These are phyloP conservation scores for Cyclanthera cordifolia DNA, from an alignment of 306 rosid species.

Conservation along the genomic window DNA sequence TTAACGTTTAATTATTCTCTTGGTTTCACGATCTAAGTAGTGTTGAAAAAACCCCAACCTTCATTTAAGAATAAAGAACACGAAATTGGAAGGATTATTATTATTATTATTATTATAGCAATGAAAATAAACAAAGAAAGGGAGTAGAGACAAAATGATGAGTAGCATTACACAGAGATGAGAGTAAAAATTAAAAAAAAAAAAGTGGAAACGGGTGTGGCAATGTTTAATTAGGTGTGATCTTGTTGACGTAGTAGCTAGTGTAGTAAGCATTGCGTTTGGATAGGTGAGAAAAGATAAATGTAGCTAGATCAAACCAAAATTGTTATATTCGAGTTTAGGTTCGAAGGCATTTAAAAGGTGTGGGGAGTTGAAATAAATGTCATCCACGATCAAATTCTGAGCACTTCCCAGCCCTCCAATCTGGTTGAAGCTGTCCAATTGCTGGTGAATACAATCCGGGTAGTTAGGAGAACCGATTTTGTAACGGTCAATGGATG, in stretches of 20 bases:
- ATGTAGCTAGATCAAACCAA: too few species aligned
- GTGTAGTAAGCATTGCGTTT: too few species aligned
- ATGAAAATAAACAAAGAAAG: not conserved
- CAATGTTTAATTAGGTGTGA: too few species aligned
- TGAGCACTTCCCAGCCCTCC: too few species aligned
- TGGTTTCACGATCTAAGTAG: too few species aligned
- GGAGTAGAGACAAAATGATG: not conserved
- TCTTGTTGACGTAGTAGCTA: too few species aligned
- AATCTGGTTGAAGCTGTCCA: constrained; percentile 2
- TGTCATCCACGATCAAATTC: not conserved
- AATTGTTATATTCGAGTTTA: not conserved
- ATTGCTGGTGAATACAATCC: constrained; percentile 5
- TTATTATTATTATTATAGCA: not conserved
- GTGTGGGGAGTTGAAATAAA: not conserved
- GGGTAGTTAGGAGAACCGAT: not conserved
- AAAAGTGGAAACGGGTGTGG: too few species aligned
- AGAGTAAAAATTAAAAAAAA: not conserved
- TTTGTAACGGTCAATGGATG: not conserved
- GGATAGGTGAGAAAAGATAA: too few species aligned
- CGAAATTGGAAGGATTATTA: not conserved
- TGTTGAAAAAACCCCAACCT: too few species aligned
- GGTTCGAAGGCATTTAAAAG: not conserved
- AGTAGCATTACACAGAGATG: not conserved
- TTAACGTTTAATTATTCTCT: not conserved
- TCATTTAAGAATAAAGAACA: too few species aligned